Base-by-base conservation (phyloP, 2,329 filamentous ascomycete species). In the Madurella fahalii region DNA sequence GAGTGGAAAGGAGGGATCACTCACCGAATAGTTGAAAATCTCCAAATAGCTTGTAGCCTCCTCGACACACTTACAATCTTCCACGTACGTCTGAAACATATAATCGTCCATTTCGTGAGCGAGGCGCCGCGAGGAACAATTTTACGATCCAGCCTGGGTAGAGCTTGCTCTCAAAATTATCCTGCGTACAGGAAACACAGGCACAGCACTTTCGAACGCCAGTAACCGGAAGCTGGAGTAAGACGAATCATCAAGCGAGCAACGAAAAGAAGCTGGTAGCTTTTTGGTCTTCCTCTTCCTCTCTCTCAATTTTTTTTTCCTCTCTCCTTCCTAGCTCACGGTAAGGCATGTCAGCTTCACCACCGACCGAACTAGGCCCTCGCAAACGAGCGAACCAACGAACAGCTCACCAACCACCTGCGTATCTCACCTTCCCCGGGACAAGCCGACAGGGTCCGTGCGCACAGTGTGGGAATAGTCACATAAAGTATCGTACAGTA, bases 11-110 rank as follows among this genome's bases (percentile, higher is more conserved):
- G 56, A 52, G 51, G 31, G 42, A 50, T 45, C 49, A 65, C 77
- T 58, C 66, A 83, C 81, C 64, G 80, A 77, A 61, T 82, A 84
- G 60, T 83, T 84, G 62, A 81, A 74, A 39, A 83, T 79, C 65
- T 84, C 78, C 20, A 84, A 60, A 64, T 81, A 84, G 59, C 71
- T 75, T 16, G 80, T 83, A 51, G 68, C 69, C 67, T 84, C 81
- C 3, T 67, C 57, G 46, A 83, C 77, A 32, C 72, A 70, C 18
- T 68, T 72, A 64, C 78, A 83, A 44, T 73, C 66, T 9, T 71
- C 64, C 54, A 84, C 72, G 63, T 77, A 74, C 32, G 67, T 61
- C 58, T 71, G 69, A 61, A 83, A 83, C 68, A 83, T 75, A 64
- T 81, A 83, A 61, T 83, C 77, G 65, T 84, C 81, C 81, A 84